A percentile compares a stretch with the other conserved stretches of the same genome.
Evolutionary conservation across 441 rosid genomes (phyloP).

Genomic region (Populus hybrid): DNA sequence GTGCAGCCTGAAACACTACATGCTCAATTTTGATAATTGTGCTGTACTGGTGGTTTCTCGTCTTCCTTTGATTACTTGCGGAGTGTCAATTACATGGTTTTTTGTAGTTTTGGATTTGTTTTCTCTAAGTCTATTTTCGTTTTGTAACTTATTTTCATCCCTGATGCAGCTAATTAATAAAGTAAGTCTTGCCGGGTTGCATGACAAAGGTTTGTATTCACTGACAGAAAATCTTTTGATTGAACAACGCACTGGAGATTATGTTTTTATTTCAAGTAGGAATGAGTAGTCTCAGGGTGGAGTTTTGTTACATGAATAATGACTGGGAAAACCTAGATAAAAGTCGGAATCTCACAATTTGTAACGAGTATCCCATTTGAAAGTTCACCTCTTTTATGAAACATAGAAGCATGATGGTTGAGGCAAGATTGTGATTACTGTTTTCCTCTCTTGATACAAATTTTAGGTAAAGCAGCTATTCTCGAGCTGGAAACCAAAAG

Average conservation of each 20-base stretch:
- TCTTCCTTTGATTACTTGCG: neutral
- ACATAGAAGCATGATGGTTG: neutral
- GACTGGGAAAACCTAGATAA: neutral
- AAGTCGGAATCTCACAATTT: neutral
- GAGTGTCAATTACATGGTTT: neutral
- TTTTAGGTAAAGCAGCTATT: slow-evolving; percentile 87
- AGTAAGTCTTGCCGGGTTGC: slow-evolving; percentile 72
- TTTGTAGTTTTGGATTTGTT: neutral
- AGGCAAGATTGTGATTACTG: neutral
- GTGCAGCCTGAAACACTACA: neutral
- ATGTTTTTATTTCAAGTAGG: neutral
- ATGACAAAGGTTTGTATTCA: slow-evolving; percentile 76
- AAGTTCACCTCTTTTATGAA: neutral
- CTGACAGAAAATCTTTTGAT: slow-evolving; percentile 9
- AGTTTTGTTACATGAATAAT: neutral
- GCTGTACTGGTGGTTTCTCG: neutral
- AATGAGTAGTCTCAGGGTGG: neutral
- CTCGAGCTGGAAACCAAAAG: slow-evolving; percentile 75
- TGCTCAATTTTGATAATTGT: neutral
- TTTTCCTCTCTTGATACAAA: slow-evolving; percentile 5
- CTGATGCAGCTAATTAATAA: slow-evolving; percentile 66
- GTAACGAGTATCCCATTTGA: neutral
- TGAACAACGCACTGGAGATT: neutral
- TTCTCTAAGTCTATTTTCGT: neutral
- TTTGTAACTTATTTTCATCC: slow-evolving; percentile 15